A percentile compares a stretch with the other conserved stretches of the same genome.
Evolutionary conservation across 1,284 basidiomycete genomes (phyloP).

Genomic region (Sphagnurus paluster): DNA sequence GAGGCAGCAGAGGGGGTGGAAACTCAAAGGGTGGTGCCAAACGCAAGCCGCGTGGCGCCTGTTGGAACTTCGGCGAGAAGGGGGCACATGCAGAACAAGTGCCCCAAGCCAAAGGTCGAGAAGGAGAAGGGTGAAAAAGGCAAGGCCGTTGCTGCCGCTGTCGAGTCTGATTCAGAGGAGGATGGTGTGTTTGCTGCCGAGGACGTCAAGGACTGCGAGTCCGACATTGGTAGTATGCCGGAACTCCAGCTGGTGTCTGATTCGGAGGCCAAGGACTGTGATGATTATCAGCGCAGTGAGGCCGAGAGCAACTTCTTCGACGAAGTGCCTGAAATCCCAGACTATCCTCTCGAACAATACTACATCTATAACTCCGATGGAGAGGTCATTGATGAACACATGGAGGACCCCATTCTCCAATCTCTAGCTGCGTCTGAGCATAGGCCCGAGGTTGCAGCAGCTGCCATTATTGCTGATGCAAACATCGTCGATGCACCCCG

Average conservation of each 20-base stretch:
- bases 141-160: background rate
- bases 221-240: conserved; percentile 15
- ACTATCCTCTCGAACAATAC: conserved; percentile 5
- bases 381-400: too few species aligned
- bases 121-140: conserved; percentile 4
- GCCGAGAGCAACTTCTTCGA: conserved; percentile 8
- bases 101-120: conserved; percentile 6
- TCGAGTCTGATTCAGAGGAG: conserved; percentile 24
- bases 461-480: background rate
- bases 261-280: conserved; percentile 16
- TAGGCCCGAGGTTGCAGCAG: background rate
- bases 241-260: conserved; percentile 35
- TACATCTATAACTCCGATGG: conserved; percentile 10
- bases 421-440: background rate
- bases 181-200: background rate
- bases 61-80: conserved; percentile 29
- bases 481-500: conserved; percentile 1
- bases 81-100: conserved; percentile 21
- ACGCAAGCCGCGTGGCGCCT: conserved; percentile 6
- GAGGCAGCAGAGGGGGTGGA: background rate
- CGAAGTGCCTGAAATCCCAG: conserved; percentile 22
- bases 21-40: background rate
- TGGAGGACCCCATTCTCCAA: conserved; percentile 1
- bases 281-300: background rate
- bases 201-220: background rate